Base-by-base conservation (phyloP, 2,329 filamentous ascomycete genomes). In the Calonectria montana region DNA sequence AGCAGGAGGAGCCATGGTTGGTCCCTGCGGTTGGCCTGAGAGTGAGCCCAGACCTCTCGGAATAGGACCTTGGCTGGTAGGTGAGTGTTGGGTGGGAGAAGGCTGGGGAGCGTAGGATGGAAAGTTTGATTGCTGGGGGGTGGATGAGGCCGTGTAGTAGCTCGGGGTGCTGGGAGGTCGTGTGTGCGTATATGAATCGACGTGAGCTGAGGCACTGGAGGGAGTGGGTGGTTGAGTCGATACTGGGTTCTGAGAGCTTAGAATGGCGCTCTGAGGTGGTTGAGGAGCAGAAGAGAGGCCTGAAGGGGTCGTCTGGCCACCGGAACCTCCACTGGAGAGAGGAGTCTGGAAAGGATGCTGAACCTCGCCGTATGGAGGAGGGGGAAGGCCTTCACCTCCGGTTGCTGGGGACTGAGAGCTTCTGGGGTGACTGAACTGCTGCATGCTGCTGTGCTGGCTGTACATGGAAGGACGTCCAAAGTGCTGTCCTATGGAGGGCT, bases 311-410 rank as follows among this genome's bases (percentile, higher is more conserved):
- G 80, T 82, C 65, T 84, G 83, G 47, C 80, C 79, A 43, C 81
- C 80, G 37, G 84, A 87, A 66, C 89, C 89, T 27, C 79, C 79
- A 35, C 75, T 75, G 13, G 89, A 87, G 80, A 91, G 87, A 21
- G 90, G 85, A 75, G 89, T 88, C 72, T 91, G 88, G 81, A 92
- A 94, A 39, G 91, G 87, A 53, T 91, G 89, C 72, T 93, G 88
- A 75, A 91, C 91, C 73, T 91, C 86, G 74, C 94, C 92, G 83
- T 92, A 94, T 8, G 92, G 88, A 71, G 93, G 91, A 67, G 90
- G 87, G 72, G 93, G 89, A 67, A 96, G 86, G 61, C 87, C 88
- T 80, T 94, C 91, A 59, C 86, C 87, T 31, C 87, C 86, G 9
- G 89, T 87, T 12, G 85, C 82, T 16, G 93, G 92, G 27, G 83